These are phyloP conservation scores for Blastobotrys elegans DNA, from an alignment of 1,139 yeast genomes.

Conservation along the genomic window DNA sequence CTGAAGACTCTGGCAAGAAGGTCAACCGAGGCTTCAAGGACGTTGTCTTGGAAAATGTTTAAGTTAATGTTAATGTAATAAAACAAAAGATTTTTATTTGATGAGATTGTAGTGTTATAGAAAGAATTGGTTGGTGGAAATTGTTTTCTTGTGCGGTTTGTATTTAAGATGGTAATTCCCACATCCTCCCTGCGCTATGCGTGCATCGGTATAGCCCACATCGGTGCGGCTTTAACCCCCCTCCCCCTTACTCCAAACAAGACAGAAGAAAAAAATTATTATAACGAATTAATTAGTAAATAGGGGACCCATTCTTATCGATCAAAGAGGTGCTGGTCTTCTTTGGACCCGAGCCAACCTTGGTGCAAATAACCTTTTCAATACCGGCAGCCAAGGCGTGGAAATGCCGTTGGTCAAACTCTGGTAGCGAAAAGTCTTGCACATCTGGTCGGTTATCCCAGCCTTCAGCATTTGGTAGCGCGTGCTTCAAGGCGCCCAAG, in stretches of 20 bases:
- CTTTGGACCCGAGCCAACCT: slow-evolving; percentile 81
- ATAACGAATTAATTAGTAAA: neutral
- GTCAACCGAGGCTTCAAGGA: slow-evolving; percentile 85
- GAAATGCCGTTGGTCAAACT: slow-evolving; percentile 41
- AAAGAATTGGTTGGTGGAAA: neutral
- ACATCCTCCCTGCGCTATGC: too few relatives aligned
- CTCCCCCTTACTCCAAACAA: neutral
- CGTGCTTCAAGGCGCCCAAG: slow-evolving; percentile 33
- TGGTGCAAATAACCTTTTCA: slow-evolving; percentile 73
- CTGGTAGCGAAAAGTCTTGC: slow-evolving; percentile 33
- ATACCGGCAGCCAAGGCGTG: slow-evolving; percentile 62
- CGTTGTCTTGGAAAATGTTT: slow-evolving; percentile 81
- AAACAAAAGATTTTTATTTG: neutral
- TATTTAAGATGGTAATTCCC: too few relatives aligned
- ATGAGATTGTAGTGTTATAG: neutral
- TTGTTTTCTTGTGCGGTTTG: neutral
- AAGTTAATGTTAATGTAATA: slow-evolving; percentile 29
- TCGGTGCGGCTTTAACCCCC: too few relatives aligned
- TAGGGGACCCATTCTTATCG: slow-evolving; percentile 15
- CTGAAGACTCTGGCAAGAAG: slow-evolving; percentile 88
- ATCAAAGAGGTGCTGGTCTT: slow-evolving; percentile 15
- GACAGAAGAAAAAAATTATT: neutral
- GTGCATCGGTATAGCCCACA: too few relatives aligned
- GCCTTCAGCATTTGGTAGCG: slow-evolving; percentile 58
- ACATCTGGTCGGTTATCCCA: slow-evolving; percentile 49